phyloP scores from a whole-genome alignment of 2,329 filamentous ascomycete species.

The Cercospora sojina region DNA sequence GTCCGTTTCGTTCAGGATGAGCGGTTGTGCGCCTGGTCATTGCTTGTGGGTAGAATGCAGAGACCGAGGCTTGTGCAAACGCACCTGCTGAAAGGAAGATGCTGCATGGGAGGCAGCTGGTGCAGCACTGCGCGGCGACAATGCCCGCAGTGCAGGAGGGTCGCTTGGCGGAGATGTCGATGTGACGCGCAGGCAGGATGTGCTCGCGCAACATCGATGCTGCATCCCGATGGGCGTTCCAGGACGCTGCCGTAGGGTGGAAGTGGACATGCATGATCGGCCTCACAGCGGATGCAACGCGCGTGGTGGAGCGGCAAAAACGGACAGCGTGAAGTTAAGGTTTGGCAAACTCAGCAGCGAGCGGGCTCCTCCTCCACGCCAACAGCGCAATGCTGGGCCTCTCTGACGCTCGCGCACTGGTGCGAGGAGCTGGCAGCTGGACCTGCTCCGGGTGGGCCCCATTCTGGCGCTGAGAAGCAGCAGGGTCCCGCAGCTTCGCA shows the following conservation, averaged over 20 bases:
- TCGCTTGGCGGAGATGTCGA: not conserved
- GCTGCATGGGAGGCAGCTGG: not conserved
- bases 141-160: conserved; percentile 3
- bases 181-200: not conserved
- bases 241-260: not conserved
- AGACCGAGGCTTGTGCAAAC: not conserved
- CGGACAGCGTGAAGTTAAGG: not conserved
- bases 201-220: not conserved
- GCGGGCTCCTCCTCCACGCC: not conserved
- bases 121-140: not conserved
- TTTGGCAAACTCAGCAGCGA: not conserved
- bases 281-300: not conserved
- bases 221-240: not conserved
- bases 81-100: not conserved
- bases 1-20: not conserved
- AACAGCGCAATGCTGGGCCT: not conserved
- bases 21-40: not conserved
- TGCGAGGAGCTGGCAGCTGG: not conserved
- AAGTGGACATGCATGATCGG: not conserved
- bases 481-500: not conserved
- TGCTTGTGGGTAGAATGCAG: not conserved
- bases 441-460: not conserved
- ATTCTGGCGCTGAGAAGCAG: not conserved
- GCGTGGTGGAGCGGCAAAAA: not conserved
- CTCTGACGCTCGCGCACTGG: not conserved